Evolutionary conservation across 352 stramenopile species (phyloP), one percentile per base, ranked within the genome.

Genomic region (Plasmopara viticola): DNA sequence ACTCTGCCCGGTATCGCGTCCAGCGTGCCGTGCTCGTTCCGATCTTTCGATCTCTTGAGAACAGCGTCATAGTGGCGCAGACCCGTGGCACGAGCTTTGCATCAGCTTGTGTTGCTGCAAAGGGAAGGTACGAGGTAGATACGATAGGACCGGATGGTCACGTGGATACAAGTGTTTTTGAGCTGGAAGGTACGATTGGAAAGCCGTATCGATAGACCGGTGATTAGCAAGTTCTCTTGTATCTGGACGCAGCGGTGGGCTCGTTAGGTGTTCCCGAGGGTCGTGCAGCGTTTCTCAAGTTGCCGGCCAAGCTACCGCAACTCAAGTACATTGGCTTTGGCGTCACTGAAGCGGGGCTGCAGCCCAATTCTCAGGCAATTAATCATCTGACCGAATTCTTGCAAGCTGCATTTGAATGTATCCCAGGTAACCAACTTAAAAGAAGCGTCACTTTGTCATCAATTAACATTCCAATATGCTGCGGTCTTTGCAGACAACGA

Each of bases 81-180:
- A 75, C 78, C 4, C 70, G 81, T 6, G 76, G 78, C 9, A 56
- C 46, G 2, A 70, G 68, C 52, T 91, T 91, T 52, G 62, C 68
- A 9, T 44, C 66, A 5, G 48, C 57, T 6, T 84, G 70, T 51
- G 55, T 52, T 10, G 38, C 47, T 6, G 53, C 56, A 0, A 41
- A 70, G 12, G 64, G 72, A 30, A 62, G 56, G 35, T 91, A 90
- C 54, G 76, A 88, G 51, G 65, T 88, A 25, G 81, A 90, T 55
- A 83, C 60, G 13, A 70, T 89, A 41, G 39, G 84, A 5, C 51
- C 47, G 17, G 66, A 84, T 29, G 81, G 78, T 6, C 33, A 20
- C 8, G 62, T 86, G 14, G 37, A 67, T 17, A 87, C 77, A 0
- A 33, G 64, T 12, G 58, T 52, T 9, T n/a, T 82, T 8, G 42